Conservation (phyloP, 495 filamentous ascomycete genomes). For the Aspergillus olivimuriae region DNA sequence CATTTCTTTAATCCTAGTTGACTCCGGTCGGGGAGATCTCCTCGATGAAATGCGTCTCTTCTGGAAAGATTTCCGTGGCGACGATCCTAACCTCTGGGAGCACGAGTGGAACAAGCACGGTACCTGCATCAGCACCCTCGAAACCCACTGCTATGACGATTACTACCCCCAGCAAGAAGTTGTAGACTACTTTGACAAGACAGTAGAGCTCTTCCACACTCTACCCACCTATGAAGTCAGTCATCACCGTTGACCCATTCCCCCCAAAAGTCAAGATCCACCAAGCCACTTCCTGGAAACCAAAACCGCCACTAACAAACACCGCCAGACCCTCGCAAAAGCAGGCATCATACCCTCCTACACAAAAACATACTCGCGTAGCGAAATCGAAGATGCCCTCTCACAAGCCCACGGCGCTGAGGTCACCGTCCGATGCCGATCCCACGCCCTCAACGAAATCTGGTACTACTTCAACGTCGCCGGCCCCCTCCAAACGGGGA, state of each 20-base stretch:
- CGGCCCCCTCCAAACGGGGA: conserved; percentile 68
- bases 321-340: conserved; percentile 32
- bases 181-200: conserved; percentile 54
- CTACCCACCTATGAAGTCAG: conserved; percentile 40
- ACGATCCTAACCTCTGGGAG: conserved; percentile 67
- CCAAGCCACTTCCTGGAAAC: neutral
- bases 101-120: conserved; percentile 89
- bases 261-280: neutral
- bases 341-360: conserved; percentile 44
- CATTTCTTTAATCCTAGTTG: conserved; percentile 59
- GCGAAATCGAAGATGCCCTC: conserved; percentile 59
- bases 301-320: neutral
- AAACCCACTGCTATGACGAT: conserved; percentile 63
- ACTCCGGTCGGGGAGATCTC: conserved; percentile 54
- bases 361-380: conserved; percentile 49
- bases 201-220: conserved; percentile 43
- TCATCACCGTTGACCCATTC: neutral
- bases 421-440: conserved; percentile 63
- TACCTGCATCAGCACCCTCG: conserved; percentile 54
- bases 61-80: conserved; percentile 64
- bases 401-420: conserved; percentile 53
- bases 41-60: conserved; percentile 70
- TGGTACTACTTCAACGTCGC: conserved; percentile 83
- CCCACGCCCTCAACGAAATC: conserved; percentile 61
- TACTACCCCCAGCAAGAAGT: conserved; percentile 59